These are phyloP conservation scores for Talaromyces sp. DNA, from an alignment of 2,329 filamentous ascomycete genomes.

Conservation along the genomic window DNA sequence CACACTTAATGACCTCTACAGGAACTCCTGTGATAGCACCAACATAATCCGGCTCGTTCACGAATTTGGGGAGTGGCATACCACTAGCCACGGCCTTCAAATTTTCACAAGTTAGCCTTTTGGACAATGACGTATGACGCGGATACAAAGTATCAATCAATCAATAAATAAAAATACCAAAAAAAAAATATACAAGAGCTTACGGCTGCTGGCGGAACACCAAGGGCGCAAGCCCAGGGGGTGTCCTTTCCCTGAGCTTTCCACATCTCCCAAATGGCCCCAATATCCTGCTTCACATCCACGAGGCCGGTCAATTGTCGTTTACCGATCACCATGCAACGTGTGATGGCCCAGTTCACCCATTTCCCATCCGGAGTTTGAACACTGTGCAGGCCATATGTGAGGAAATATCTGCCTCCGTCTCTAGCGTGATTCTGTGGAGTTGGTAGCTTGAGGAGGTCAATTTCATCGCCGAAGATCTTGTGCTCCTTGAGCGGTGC, in stretches of 20 bases:
- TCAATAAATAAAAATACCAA: no score
- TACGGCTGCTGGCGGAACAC: constrained; percentile 18
- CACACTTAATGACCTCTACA: constrained; percentile 19
- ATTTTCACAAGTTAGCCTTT: constrained; percentile 1
- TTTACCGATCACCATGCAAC: constrained; percentile 15
- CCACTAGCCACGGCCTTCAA: constrained; percentile 5
- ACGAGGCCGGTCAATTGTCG: constrained; percentile 15
- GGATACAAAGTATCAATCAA: not conserved
- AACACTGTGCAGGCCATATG: constrained; percentile 19
- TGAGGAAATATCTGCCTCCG: constrained; percentile 16
- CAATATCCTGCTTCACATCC: constrained; percentile 19
- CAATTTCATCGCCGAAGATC: constrained; percentile 13
- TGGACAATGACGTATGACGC: not conserved
- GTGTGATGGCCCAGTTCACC: constrained; percentile 20
- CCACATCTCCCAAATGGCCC: constrained; percentile 17
- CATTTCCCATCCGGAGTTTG: constrained; percentile 17
- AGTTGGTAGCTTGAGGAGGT: constrained; percentile 5
- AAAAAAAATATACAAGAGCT: not conserved
- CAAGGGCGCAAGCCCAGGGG: constrained; percentile 18
- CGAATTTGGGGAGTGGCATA: constrained; percentile 14
- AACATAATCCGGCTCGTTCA: constrained; percentile 13
- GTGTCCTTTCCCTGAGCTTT: constrained; percentile 17
- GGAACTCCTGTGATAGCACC: constrained; percentile 15
- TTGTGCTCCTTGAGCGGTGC: constrained; percentile 17
- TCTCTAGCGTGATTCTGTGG: constrained; percentile 14